These are phyloP conservation scores for Globisporangium iwayamae DNA, from an alignment of 352 stramenopile species.

Conservation along the genomic window DNA sequence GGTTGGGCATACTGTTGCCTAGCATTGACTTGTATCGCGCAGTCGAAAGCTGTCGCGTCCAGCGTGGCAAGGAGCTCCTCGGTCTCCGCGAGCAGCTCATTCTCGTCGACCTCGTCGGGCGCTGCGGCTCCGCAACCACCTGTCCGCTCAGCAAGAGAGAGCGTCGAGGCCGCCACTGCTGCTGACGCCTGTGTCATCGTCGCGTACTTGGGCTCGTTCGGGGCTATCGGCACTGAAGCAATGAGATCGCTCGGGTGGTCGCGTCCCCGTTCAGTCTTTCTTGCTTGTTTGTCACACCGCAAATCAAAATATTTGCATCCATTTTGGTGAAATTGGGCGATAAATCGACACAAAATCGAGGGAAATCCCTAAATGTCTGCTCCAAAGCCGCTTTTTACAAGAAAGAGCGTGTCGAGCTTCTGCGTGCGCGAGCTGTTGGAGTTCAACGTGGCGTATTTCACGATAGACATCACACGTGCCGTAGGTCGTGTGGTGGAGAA, in stretches of 20 bases:
- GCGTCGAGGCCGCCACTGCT: neutral
- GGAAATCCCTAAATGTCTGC: neutral
- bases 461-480: no score
- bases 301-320: neutral
- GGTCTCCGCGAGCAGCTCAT: slow-evolving; percentile 1
- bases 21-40: neutral
- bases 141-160: neutral
- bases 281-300: neutral
- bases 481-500: no score
- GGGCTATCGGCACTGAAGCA: neutral
- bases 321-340: neutral
- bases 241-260: neutral
- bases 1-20: neutral
- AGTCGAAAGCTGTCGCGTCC: slow-evolving; percentile 2
- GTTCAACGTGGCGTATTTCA: no score
- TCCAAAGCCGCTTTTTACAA: neutral
- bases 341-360: neutral
- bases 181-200: neutral
- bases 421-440: no score
- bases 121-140: neutral
- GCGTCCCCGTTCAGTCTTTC: neutral
- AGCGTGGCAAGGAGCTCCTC: slow-evolving; percentile 4
- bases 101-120: neutral
- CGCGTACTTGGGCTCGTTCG: neutral
- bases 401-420: no score